Evolutionary conservation across 306 rosid genomes (phyloP).

Genomic region (Cucurbita moschata): DNA sequence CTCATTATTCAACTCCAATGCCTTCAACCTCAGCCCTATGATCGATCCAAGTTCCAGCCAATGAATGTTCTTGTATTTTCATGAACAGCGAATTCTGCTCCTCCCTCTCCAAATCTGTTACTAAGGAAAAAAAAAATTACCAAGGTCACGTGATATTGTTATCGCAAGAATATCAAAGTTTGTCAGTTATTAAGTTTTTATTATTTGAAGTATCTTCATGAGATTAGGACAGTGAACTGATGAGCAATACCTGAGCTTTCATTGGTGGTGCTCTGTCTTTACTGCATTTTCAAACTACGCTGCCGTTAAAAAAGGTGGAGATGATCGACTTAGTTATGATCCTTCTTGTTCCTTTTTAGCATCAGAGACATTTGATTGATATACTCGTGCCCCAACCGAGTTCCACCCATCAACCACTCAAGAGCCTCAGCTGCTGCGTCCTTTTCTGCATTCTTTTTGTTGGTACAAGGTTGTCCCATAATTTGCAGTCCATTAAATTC

Average conservation of each 20-base stretch:
- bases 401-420: conserved; percentile 71
- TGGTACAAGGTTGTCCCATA: conserved; percentile 72
- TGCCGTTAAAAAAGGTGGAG: neutral
- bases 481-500: conserved; percentile 69
- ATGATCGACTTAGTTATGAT: conserved; percentile 22
- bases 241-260: conserved; percentile 7
- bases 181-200: neutral
- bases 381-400: conserved; percentile 33
- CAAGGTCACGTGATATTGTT: neutral
- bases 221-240: neutral
- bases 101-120: neutral
- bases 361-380: conserved; percentile 53
- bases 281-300: neutral
- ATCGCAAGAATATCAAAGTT: neutral
- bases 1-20: neutral
- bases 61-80: neutral
- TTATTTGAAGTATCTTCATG: neutral
- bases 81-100: neutral
- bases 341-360: conserved; percentile 79
- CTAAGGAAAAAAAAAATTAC: neutral
- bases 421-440: conserved; percentile 94
- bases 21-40: neutral
- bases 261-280: neutral
- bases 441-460: conserved; percentile 89
- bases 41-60: neutral